Evolutionary conservation across 352 stramenopile genomes (phyloP).

Genomic region (Blastocystis sp.): DNA sequence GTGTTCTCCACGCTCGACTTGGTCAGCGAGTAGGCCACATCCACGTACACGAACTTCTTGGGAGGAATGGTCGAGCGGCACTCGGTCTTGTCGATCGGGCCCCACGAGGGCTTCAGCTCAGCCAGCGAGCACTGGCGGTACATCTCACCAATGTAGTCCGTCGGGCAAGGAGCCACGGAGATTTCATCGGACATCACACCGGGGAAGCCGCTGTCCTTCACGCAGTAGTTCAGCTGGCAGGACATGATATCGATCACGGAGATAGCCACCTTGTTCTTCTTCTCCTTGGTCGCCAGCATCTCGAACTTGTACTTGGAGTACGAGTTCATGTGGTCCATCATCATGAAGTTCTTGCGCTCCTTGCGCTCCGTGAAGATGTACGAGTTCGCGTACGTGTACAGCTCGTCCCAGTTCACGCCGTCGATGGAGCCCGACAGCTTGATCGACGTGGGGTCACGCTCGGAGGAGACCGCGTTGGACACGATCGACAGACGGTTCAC

Average conservation of each 20-base stretch:
- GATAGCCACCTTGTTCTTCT: not conserved
- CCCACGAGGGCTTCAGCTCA: conserved; percentile 43
- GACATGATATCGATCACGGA: conserved; percentile 52
- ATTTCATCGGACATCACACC: conserved; percentile 50
- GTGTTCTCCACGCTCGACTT: not conserved
- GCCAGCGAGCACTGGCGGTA: conserved; percentile 19
- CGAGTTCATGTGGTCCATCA: conserved; percentile 30
- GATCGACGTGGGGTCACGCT: conserved; percentile 29
- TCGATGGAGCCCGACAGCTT: conserved; percentile 36
- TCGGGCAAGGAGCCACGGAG: conserved; percentile 19
- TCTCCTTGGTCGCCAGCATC: not conserved
- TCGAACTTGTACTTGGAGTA: conserved; percentile 61
- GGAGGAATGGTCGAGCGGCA: conserved; percentile 43
- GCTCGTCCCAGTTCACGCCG: conserved; percentile 28
- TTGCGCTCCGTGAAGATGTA: conserved; percentile 3
- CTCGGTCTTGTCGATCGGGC: conserved; percentile 1
- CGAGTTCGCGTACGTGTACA: conserved; percentile 2
- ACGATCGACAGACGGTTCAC: conserved; percentile 28
- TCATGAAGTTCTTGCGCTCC: conserved; percentile 29
- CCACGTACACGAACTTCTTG: conserved; percentile 30
- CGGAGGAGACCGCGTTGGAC: not conserved
- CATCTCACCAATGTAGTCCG: conserved; percentile 55
- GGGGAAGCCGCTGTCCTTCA: conserved; percentile 47
- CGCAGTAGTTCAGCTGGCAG: conserved; percentile 61
- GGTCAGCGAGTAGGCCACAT: conserved; percentile 32